These are phyloP conservation scores for Calonectria hawksworthii DNA, from an alignment of 2,329 filamentous ascomycete species.

Conservation along the genomic window DNA sequence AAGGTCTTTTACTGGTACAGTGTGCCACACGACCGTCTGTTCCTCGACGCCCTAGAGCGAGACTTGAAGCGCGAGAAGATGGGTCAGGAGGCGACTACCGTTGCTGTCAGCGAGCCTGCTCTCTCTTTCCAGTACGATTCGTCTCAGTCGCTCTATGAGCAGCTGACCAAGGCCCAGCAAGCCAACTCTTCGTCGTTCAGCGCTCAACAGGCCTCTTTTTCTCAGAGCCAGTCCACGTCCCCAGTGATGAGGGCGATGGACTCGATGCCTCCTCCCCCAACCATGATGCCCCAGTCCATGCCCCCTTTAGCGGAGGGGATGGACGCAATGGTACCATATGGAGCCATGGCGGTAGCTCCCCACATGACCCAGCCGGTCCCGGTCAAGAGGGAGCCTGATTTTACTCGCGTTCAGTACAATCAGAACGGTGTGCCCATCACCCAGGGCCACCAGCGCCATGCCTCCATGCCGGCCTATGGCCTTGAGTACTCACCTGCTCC, in stretches of 20 bases:
- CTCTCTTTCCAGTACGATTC: constrained; percentile 99
- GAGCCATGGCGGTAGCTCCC: constrained; percentile 78
- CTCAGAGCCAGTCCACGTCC: constrained; percentile 85
- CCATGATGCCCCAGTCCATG: constrained; percentile 77
- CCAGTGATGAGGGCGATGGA: constrained; percentile 93
- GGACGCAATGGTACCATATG: constrained; percentile 81
- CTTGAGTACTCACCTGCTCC: constrained; percentile 98
- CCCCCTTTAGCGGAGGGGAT: constrained; percentile 73
- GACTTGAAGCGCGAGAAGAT: constrained; percentile 99
- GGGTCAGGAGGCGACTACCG: constrained; percentile 96
- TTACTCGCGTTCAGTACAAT: constrained; percentile 86
- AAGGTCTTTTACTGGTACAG: constrained; percentile 99
- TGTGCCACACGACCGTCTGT: constrained; percentile 96
- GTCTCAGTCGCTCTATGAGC: constrained; percentile 98
- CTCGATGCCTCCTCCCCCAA: constrained; percentile 92
- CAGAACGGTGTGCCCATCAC: constrained; percentile 89
- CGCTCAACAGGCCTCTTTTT: constrained; percentile 79
- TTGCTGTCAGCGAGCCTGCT: constrained; percentile 96
- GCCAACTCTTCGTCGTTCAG: constrained; percentile 98
- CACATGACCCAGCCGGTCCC: constrained; percentile 75
- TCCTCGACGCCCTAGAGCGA: constrained; percentile 96
- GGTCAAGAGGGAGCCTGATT: constrained; percentile 92
- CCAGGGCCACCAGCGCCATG: constrained; percentile 90
- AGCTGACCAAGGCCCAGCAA: constrained; percentile 99
- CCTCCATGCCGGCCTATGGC: constrained; percentile 96